Evolutionary conservation across 345 rosid genomes (phyloP).

Genomic region (Turritis glabra): DNA sequence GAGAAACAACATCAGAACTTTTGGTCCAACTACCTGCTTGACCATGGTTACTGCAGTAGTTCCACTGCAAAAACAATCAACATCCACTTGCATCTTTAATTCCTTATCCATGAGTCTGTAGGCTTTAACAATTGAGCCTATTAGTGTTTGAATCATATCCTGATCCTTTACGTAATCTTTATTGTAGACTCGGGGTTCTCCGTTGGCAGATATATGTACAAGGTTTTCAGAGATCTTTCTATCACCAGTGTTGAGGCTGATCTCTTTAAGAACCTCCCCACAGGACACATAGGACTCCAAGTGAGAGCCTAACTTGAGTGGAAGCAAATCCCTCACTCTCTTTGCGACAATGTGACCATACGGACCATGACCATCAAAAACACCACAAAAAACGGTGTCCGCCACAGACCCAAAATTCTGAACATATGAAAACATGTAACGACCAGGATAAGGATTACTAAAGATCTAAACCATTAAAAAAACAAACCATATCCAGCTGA

Average conservation of each 20-base stretch:
- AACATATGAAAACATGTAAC: constrained; percentile 12
- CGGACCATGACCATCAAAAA: constrained; percentile 99
- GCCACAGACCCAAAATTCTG: constrained; percentile 86
- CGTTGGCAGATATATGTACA: constrained; percentile 61
- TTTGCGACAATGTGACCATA: constrained; percentile 92
- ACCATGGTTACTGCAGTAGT: constrained; percentile 87
- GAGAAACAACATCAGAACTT: constrained; percentile 15
- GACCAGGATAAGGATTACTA: constrained; percentile 14
- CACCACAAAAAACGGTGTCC: constrained; percentile 90
- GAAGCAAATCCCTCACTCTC: constrained; percentile 94
- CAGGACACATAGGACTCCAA: constrained; percentile 60
- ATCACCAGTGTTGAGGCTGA: constrained; percentile 57
- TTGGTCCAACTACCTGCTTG: constrained; percentile 60
- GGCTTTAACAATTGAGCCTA: constrained; percentile 72
- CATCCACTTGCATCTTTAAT: constrained; percentile 71
- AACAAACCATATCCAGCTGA: not conserved
- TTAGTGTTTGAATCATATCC: constrained; percentile 53
- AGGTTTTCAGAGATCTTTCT: constrained; percentile 59
- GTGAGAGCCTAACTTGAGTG: constrained; percentile 67
- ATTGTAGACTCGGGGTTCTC: constrained; percentile 59
- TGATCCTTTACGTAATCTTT: constrained; percentile 53
- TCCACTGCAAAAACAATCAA: constrained; percentile 97
- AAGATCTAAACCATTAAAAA: not conserved
- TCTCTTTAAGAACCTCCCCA: constrained; percentile 63
- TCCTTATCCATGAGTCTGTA: constrained; percentile 87